These are phyloP conservation scores for Dactylis glomerata DNA, from an alignment of 176 grass and related monocot genomes.

Conservation along the genomic window DNA sequence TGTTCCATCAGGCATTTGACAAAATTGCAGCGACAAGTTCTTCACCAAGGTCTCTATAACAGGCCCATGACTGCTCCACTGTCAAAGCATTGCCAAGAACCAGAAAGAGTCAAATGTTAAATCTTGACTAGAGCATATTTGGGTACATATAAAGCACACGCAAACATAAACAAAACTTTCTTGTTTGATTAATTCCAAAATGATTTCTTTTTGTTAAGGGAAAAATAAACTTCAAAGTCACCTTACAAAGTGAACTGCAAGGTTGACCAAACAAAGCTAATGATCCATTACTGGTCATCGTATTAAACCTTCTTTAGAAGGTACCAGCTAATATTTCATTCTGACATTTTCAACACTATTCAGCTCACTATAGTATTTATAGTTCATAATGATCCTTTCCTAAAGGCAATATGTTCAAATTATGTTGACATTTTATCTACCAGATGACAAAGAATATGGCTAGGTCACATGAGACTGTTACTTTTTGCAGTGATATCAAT, in stretches of 20 bases:
- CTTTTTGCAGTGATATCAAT: neutral
- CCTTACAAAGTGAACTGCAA: constrained; percentile 14
- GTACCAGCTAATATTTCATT: constrained; percentile 8
- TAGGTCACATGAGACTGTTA: neutral
- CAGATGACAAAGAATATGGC: neutral
- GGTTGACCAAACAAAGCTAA: constrained; percentile 30
- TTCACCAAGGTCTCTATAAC: constrained; percentile 86
- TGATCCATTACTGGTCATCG: neutral
- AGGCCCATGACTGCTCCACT: constrained; percentile 94
- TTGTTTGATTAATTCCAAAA: constrained; percentile 16
- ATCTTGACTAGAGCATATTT: constrained; percentile 21
- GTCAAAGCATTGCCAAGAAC: constrained; percentile 28
- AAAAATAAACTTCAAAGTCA: neutral
- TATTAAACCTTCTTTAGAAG: constrained; percentile 7
- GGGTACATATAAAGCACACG: constrained; percentile 9
- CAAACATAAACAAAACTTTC: neutral
- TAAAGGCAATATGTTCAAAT: neutral
- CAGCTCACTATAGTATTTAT: constrained; percentile 1
- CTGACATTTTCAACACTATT: constrained; percentile 4
- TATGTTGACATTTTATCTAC: neutral
- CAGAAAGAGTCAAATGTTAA: constrained; percentile 33
- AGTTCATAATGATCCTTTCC: neutral
- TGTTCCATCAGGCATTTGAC: constrained; percentile 44
- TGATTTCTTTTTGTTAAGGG: neutral
- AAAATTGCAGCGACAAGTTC: constrained; percentile 60